phyloP scores from a whole-genome alignment of 2,329 filamentous ascomycete species.

The Ophiostoma perfectum region DNA sequence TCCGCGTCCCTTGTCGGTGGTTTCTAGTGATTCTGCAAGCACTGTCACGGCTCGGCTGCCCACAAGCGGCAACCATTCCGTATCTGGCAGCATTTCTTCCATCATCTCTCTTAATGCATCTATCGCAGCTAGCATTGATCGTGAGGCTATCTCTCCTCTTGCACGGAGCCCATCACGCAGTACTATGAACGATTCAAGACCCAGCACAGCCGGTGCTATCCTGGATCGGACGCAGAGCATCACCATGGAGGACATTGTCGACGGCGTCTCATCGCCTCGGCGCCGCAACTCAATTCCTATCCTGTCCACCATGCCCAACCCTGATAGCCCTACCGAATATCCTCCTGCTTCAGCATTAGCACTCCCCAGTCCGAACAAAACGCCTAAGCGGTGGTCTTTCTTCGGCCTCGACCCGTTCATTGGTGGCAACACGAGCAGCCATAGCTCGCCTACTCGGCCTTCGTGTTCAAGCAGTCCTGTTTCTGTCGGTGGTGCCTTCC shows the following conservation, averaged over 20 bases:
- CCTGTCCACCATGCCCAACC: slow-evolving; percentile 41
- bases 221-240: slow-evolving; percentile 48
- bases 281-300: slow-evolving; percentile 57
- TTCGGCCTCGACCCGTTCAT: slow-evolving; percentile 55
- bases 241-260: slow-evolving; percentile 31
- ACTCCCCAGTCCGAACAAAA: slow-evolving; percentile 46
- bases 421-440: slow-evolving; percentile 31
- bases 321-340: slow-evolving; percentile 24
- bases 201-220: slow-evolving; percentile 67
- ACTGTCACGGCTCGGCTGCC: slow-evolving; percentile 60
- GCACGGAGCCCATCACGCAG: slow-evolving; percentile 40
- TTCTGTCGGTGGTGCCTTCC: slow-evolving; percentile 37
- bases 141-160: slow-evolving; percentile 36
- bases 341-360: slow-evolving; percentile 28
- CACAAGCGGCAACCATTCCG: slow-evolving; percentile 52
- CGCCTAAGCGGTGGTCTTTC: slow-evolving; percentile 56
- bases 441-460: slow-evolving; percentile 40
- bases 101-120: slow-evolving; percentile 56
- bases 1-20: slow-evolving; percentile 72
- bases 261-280: slow-evolving; percentile 35
- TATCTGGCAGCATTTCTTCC: slow-evolving; percentile 75
- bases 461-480: slow-evolving; percentile 44
- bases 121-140: slow-evolving; percentile 37
- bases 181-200: slow-evolving; percentile 46
- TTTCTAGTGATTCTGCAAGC: slow-evolving; percentile 79